Percentiles rank a stretch among this genome's conserved stretches.
These are phyloP conservation scores for Colletotrichum plurivorum DNA, from an alignment of 2,329 filamentous ascomycete genomes.

Conservation along the genomic window DNA sequence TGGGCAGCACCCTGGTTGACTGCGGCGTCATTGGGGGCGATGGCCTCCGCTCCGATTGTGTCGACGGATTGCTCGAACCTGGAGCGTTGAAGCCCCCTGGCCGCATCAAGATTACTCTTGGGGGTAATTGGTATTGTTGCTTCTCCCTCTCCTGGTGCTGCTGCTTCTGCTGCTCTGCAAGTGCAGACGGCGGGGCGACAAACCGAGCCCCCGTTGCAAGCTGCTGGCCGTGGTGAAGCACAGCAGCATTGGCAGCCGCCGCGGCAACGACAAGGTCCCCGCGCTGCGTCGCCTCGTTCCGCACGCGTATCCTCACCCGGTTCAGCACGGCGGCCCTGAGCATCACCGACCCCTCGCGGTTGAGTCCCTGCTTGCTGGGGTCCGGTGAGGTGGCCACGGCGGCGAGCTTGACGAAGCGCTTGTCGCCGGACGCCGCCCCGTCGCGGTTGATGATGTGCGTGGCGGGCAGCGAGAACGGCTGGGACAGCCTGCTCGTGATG, in stretches of 20 bases:
- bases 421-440: conserved; percentile 58
- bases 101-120: conserved; percentile 32
- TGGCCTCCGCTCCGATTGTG: background rate
- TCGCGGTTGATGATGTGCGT: conserved; percentile 78
- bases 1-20: conserved; percentile 13
- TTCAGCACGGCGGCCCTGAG: conserved; percentile 78
- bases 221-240: conserved; percentile 52
- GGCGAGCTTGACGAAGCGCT: conserved; percentile 64
- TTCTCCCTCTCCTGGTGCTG: background rate
- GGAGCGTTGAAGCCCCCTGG: conserved; percentile 1
- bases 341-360: conserved; percentile 66
- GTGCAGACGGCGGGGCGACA: conserved; percentile 40
- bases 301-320: conserved; percentile 64
- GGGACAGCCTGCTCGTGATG: conserved; percentile 79
- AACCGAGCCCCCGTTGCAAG: conserved; percentile 51
- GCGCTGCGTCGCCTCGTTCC: conserved; percentile 51
- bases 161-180: conserved; percentile 6
- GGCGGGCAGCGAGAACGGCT: conserved; percentile 77
- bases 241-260: conserved; percentile 50
- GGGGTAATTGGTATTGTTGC: background rate
- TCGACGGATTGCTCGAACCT: background rate
- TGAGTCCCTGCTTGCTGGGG: conserved; percentile 53
- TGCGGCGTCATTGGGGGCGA: conserved; percentile 8
- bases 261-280: conserved; percentile 50
- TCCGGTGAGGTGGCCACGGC: conserved; percentile 52